Base-by-base conservation (phyloP, 2,329 filamentous ascomycete genomes). In the Spiromastix sp. region DNA sequence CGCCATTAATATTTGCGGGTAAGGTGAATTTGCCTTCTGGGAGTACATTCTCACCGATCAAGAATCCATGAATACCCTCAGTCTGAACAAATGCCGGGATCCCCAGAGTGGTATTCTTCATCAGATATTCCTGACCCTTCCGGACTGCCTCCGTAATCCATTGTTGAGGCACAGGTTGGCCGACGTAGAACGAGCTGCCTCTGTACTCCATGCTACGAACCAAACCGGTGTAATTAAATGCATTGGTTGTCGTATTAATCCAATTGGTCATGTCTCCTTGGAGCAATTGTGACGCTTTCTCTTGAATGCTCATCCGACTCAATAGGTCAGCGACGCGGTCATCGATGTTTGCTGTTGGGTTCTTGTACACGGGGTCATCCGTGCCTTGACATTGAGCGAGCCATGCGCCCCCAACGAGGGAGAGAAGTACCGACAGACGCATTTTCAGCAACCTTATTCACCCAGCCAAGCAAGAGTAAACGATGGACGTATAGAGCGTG, bases 1-100 rank as follows among this genome's bases (percentile, higher is more conserved):
- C n/a, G n/a, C n/a, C n/a, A n/a, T n/a, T n/a, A n/a, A n/a, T n/a
- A n/a, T n/a, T n/a, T n/a, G n/a, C n/a, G n/a, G n/a, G n/a, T n/a
- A n/a, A n/a, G n/a, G n/a, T n/a, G n/a, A n/a, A n/a, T n/a, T n/a
- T n/a, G n/a, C n/a, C n/a, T n/a, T n/a, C n/a, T n/a, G n/a, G n/a
- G n/a, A n/a, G n/a, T n/a, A n/a, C n/a, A 16, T 7, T 8, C 27
- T 16, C 15, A 30, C 18, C 71, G 28, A 79, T 71, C 20, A 84
- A 62, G 44, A 85, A 77, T 1, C 80, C 81, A 48, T 85, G 81
- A 29, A 85, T 79, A 24, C 31, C 79, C 57, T 86, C 81, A 3
- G 73, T 80, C 55, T 85, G 81, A 10, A 81, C 74, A 45, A 84
- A 69, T 1, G 81, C 75, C 5, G 81, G 81, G 34, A 85, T 85